phyloP scores from a whole-genome alignment of 257 asterid genomes.

The Ilex asprella region DNA sequence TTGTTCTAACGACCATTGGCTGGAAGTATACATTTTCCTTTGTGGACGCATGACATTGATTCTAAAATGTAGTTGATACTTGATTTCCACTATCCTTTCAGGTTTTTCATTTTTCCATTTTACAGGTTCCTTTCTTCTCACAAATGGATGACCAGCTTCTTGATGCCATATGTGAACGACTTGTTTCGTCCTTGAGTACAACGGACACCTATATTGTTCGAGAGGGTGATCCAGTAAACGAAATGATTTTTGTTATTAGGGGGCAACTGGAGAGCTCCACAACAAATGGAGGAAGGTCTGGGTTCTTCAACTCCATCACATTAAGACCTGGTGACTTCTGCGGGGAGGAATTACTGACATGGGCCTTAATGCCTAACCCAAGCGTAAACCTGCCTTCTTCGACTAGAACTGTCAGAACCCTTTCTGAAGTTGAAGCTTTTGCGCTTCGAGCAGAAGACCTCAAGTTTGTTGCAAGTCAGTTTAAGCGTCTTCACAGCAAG shows the following conservation, averaged over 20 bases:
- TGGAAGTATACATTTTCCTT: not conserved
- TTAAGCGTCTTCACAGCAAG: conserved; percentile 85
- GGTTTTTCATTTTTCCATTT: not conserved
- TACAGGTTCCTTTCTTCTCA: conserved; percentile 83
- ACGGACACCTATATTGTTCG: conserved; percentile 55
- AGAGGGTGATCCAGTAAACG: conserved; percentile 87
- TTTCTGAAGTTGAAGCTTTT: conserved; percentile 84
- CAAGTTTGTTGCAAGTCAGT: conserved; percentile 69
- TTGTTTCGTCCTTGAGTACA: conserved; percentile 68
- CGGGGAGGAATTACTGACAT: conserved; percentile 88
- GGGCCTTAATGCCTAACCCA: conserved; percentile 86
- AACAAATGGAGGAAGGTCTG: conserved; percentile 79
- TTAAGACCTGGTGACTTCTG: conserved; percentile 85
- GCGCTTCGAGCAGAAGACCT: conserved; percentile 92
- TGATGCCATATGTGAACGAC: conserved; percentile 85
- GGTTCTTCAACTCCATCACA: conserved; percentile 80
- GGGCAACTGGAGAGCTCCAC: conserved; percentile 91
- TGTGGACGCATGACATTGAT: not conserved
- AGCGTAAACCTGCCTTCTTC: conserved; percentile 71
- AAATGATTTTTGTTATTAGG: conserved; percentile 81
- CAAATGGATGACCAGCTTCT: conserved; percentile 91
- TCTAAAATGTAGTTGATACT: not conserved
- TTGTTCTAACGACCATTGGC: too few relatives aligned
- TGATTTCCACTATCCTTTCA: too few relatives aligned
- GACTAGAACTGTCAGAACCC: conserved; percentile 67